A percentile compares a stretch with the other conserved stretches of the same genome.
These are phyloP conservation scores for Alternaria ethzedia DNA, from an alignment of 2,329 filamentous ascomycete genomes.

Conservation along the genomic window DNA sequence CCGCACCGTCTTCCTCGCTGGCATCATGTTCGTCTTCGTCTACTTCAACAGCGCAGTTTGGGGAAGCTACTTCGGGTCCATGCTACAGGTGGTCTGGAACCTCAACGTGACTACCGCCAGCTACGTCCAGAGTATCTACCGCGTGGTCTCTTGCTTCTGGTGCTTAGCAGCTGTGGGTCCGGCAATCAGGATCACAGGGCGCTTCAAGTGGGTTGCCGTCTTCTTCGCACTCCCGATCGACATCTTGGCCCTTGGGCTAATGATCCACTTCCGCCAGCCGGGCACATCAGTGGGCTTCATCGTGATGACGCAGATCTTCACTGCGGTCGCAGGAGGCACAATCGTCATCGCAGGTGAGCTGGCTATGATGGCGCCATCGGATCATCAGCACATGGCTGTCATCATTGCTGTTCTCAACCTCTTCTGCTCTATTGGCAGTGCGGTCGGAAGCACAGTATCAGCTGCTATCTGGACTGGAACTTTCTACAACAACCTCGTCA, in stretches of 20 bases:
- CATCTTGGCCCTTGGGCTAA: slow-evolving; percentile 22
- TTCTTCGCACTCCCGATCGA: slow-evolving; percentile 24
- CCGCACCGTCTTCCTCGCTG: slow-evolving; percentile 57
- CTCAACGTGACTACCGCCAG: slow-evolving; percentile 36
- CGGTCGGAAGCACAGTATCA: slow-evolving; percentile 57
- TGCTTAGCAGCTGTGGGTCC: slow-evolving; percentile 3
- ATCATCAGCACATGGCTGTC: slow-evolving; percentile 26
- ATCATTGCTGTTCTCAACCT: slow-evolving; percentile 59
- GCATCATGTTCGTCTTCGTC: slow-evolving; percentile 50
- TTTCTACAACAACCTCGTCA: slow-evolving; percentile 58
- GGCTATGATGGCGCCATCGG: slow-evolving; percentile 25
- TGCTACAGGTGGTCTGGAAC: slow-evolving; percentile 46
- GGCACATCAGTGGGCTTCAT: slow-evolving; percentile 34
- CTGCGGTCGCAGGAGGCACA: slow-evolving; percentile 27
- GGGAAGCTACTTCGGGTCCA: slow-evolving; percentile 47
- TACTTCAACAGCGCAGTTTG: slow-evolving; percentile 37
- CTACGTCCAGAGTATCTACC: slow-evolving; percentile 45
- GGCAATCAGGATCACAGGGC: slow-evolving; percentile 22
- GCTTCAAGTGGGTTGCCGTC: slow-evolving; percentile 24
- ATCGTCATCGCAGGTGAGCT: slow-evolving; percentile 30
- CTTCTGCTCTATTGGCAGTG: slow-evolving; percentile 61
- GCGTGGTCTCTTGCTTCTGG: slow-evolving; percentile 31
- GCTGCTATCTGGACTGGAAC: slow-evolving; percentile 68
- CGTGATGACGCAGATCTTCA: slow-evolving; percentile 39
- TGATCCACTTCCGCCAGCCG: slow-evolving; percentile 21